Conservation (phyloP, 192 early-diverging fungal species). For the Helicostylum pulchrum region DNA sequence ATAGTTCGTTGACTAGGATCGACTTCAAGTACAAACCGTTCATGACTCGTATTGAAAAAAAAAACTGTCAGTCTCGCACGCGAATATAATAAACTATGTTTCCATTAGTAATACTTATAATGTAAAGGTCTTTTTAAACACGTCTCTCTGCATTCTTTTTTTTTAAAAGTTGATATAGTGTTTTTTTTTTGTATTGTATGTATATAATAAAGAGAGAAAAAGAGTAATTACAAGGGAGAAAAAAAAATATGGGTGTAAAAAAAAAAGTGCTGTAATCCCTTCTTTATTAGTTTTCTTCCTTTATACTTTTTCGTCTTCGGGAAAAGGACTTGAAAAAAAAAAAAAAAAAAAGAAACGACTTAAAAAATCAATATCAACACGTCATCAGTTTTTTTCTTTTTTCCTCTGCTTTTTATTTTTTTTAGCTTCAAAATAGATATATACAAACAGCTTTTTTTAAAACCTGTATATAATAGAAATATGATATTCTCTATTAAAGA, state of each 20-base stretch:
- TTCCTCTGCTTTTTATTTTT: background rate
- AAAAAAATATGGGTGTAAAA: conserved; percentile 3
- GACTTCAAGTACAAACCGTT: conserved; percentile 50
- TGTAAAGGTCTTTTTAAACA: conserved; percentile 29
- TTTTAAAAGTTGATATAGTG: too few species aligned
- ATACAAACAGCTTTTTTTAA: too few species aligned
- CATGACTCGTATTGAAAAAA: conserved; percentile 43
- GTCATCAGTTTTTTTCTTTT: background rate
- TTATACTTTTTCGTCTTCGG: too few species aligned
- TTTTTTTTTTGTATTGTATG: background rate
- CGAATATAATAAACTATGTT: background rate
- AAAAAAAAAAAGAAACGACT: background rate
- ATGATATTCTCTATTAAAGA: too few species aligned
- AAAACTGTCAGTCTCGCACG: conserved; percentile 6
- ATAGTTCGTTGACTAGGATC: conserved; percentile 44
- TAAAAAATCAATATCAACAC: conserved; percentile 7
- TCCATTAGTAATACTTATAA: conserved; percentile 36
- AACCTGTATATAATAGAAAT: too few species aligned
- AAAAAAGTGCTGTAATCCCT: background rate
- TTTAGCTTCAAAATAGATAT: background rate
- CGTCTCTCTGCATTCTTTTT: conserved; percentile 27
- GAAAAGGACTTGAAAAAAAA: too few species aligned
- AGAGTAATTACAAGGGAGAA: conserved; percentile 1
- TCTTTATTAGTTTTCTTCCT: background rate
- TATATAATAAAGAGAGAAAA: background rate